Base-by-base conservation (phyloP, 2,329 filamentous ascomycete species). In the Pochonia chlamydosporia region DNA sequence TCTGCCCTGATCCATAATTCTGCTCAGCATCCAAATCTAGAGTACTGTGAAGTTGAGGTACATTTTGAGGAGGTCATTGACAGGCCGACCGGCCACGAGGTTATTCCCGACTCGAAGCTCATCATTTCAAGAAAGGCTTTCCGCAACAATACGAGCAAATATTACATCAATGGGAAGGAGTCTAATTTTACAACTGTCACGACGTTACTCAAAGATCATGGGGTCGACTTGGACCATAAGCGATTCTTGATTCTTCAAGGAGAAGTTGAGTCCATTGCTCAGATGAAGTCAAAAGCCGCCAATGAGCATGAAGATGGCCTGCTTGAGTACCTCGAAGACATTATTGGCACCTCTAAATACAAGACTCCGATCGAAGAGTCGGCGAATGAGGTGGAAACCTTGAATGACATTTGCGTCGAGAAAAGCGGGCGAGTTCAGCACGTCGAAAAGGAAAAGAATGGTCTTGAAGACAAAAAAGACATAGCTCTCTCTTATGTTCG, bases 1-100 rank as follows among this genome's bases (percentile, higher is more conserved):
- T 99, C 93, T 1, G 93, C 93, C 4, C 73, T 99, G 42, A 99
- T 99, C 56, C 93, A 99, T 71, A 99, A 97, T 65, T 97, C 93
- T 11, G 91, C 90, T 1, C 81, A 87, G 47, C 82, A 87, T 56
- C 90, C 90, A 0, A 80, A 96, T 58, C 71, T 99, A 18, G 88
- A 95, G 41, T 84, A 85, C 61, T 99, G 93, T 62, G 95, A 99
- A 65, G 93, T 99, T 10, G 88, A 95, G 47, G 95, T 99, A 4
- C 89, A 96, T 64, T 99, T 99, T 63, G 85, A 95, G 56, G 90
- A 97, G 67, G 89, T 99, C 47, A 85, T 95, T 70, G 95, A 99
- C 64, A 75, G 89, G 62, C 78, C 82, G 14, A 89, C 89, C 41
- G 82, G 81, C 35, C 80, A 84, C 48, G 81, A 90, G 59, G 75